Conservation (phyloP, 345 rosid species). For the Limnanthes douglasii region DNA sequence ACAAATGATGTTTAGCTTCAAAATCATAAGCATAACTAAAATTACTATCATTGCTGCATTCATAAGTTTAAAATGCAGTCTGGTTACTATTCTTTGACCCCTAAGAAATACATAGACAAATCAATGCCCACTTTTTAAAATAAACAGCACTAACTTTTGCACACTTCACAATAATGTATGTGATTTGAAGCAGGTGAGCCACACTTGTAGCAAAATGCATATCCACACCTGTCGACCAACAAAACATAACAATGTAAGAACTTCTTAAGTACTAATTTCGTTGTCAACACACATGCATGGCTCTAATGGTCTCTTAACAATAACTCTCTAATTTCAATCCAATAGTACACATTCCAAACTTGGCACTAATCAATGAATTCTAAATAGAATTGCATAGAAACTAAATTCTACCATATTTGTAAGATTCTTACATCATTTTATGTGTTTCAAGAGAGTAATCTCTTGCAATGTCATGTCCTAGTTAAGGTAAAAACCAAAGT, state of each 20-base stretch:
- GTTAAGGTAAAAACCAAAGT: no score
- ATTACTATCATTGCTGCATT: no score
- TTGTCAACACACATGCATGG: not conserved
- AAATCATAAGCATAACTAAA: no score
- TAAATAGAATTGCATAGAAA: not conserved
- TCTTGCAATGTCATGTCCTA: no score
- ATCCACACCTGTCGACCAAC: slow-evolving; percentile 18
- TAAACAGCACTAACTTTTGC: not conserved
- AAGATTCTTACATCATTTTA: no score
- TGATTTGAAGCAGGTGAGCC: slow-evolving; percentile 8
- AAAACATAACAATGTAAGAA: not conserved
- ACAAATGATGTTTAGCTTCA: no score
- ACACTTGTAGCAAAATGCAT: slow-evolving; percentile 28
- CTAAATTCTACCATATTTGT: no score
- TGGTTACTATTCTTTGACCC: no score
- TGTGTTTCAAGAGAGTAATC: no score
- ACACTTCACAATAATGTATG: not conserved
- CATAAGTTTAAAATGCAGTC: no score
- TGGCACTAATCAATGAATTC: not conserved
- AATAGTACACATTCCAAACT: no score
- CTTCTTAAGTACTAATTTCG: not conserved
- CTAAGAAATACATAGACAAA: not conserved
- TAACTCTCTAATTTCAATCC: not conserved
- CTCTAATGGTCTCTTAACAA: not conserved
- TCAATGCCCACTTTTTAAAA: not conserved